Evolutionary conservation across 164 flowering plant species (phyloP).

Genomic region (Magnolia sinica): DNA sequence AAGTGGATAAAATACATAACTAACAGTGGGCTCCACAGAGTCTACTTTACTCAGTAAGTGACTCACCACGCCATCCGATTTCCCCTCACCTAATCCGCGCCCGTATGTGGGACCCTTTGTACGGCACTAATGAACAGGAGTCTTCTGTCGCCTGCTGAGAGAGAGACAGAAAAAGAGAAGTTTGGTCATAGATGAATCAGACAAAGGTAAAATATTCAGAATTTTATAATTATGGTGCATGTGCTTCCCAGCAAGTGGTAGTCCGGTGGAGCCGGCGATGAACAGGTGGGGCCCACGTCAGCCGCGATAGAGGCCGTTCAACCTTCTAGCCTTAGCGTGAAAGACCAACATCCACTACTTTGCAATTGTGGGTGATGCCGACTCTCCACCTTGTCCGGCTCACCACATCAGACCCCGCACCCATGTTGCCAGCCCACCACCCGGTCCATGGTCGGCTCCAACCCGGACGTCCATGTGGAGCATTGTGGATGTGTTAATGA

Average conservation of each 20-base stretch:
- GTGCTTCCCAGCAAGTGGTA: background rate
- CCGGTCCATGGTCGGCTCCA: background rate
- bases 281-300: background rate
- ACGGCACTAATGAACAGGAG: no score
- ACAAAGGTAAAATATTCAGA: no score
- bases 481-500: background rate
- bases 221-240: no score
- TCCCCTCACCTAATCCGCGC: no score
- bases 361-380: slow-evolving; percentile 7
- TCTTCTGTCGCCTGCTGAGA: no score
- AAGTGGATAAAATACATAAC: no score
- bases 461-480: background rate
- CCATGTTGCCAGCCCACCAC: background rate
- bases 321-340: slow-evolving; percentile 11
- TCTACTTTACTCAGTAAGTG: no score
- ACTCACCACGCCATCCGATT: no score
- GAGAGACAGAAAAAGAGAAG: no score
- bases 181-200: no score
- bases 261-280: background rate
- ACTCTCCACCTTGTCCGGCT: slow-evolving; percentile 14
- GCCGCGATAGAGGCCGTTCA: slow-evolving; percentile 7
- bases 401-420: background rate
- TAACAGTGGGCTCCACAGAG: no score
- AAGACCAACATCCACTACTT: slow-evolving; percentile 8
- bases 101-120: no score